Conservation (phyloP, 345 rosid genomes). For the Toxicodendron radicans region DNA sequence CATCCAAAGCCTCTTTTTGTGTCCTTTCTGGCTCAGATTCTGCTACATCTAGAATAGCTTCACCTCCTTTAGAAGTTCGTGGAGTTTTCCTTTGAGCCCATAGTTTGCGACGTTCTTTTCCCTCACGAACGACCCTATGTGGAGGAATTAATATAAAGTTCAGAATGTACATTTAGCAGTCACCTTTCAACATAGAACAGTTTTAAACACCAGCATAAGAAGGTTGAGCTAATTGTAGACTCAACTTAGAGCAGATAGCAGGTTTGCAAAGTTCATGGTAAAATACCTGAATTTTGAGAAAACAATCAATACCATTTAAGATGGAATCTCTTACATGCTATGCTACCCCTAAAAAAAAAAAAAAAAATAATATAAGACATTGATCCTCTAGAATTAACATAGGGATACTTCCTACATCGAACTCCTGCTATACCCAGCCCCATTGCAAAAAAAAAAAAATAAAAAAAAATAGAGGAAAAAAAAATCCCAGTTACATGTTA, state of each 20-base stretch:
- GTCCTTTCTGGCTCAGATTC: conserved; percentile 44
- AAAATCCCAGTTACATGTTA: background rate
- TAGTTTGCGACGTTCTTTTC: conserved; percentile 67
- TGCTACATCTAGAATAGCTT: conserved; percentile 29
- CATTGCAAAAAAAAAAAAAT: too few relatives aligned
- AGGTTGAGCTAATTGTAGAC: background rate
- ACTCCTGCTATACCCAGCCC: background rate
- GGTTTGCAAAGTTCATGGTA: background rate
- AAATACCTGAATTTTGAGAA: too few relatives aligned
- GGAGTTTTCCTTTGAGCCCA: conserved; percentile 72
- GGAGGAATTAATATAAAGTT: background rate
- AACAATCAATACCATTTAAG: too few relatives aligned
- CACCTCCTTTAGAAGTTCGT: conserved; percentile 28
- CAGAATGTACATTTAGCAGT: too few relatives aligned
- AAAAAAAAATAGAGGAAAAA: too few relatives aligned
- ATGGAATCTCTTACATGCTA: too few relatives aligned
- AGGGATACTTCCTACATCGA: too few relatives aligned
- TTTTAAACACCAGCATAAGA: background rate
- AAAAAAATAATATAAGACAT: background rate
- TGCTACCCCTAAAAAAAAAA: background rate
- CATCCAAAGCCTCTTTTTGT: conserved; percentile 34
- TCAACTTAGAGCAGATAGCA: background rate
- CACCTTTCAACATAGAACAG: background rate
- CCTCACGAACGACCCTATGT: conserved; percentile 57
- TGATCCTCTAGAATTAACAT: background rate